Base-by-base conservation (phyloP, 495 filamentous ascomycete species). In the Podospora bellae-mahoneyi region DNA sequence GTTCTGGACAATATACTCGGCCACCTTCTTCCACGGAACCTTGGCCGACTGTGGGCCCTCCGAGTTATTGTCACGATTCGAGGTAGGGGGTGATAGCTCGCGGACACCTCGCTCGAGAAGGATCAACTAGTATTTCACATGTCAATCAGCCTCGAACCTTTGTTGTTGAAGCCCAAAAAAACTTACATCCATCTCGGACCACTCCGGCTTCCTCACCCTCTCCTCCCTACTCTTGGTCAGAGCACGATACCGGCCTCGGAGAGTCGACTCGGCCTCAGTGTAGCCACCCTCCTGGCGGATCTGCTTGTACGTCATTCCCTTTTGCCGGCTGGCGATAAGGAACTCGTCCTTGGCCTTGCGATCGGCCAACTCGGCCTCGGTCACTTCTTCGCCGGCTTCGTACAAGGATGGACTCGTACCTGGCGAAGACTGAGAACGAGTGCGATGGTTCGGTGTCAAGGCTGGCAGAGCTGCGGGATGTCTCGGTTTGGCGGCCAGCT, bases 1-100 rank as follows among this genome's bases (percentile, higher is more conserved):
- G 67, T 90, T 75, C 1, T 73, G 72, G 65, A 78, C 78, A 59
- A 97, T 95, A 67, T 91, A 90, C 68, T 91, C 84, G 1, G 88
- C 85, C 3, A 97, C 89, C 65, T 86, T 83, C 80, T 94, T 94
- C 94, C 94, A 97, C 2, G 92, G 88, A 0, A 94, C 81, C 74
- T 87, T 91, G 10, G 78, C 27, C 9, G 13, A 19, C 55, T n/a
- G 18, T 10, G 54, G 56, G 20, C 54, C 32, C 19, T 58, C 23
- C 5, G 61, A 60, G 32, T 26, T 61, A 39, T 30, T 27, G 39
- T 48, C 16, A 18, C 28, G 64, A 19, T 44, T 53, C 18, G 69
- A 34, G 15, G 15, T 16, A 10, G 39, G 39, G 39, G 39, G 39
- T 48, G 72, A 68, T 0, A 85, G 69, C 66, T 77, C 74, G 65